phyloP scores from a whole-genome alignment of 441 rosid species.

The Mallotus repandus region DNA sequence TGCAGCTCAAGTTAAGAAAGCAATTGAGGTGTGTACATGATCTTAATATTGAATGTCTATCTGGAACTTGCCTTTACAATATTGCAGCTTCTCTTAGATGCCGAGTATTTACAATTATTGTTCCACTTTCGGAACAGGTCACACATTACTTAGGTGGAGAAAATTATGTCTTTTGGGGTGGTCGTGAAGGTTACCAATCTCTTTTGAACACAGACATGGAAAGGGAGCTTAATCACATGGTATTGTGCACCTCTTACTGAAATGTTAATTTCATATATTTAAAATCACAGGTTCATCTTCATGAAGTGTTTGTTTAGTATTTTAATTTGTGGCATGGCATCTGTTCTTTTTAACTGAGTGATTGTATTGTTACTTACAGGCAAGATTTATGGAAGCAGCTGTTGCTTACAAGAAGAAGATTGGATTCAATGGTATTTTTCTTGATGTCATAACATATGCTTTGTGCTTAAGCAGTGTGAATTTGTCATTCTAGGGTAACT shows the following conservation, averaged over 20 bases:
- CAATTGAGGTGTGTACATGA: conserved; percentile 62
- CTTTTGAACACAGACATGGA: conserved; percentile 97
- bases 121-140: conserved; percentile 39
- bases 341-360: conserved; percentile 3
- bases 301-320: neutral
- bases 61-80: neutral
- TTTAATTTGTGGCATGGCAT: neutral
- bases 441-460: conserved; percentile 6
- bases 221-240: conserved; percentile 90
- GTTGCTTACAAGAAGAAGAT: conserved; percentile 94
- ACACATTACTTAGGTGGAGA: conserved; percentile 96
- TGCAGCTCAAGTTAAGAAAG: conserved; percentile 98
- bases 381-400: conserved; percentile 83
- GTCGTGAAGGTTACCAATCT: conserved; percentile 96
- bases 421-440: conserved; percentile 77
- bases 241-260: conserved; percentile 21
- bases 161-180: conserved; percentile 99
- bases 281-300: neutral
- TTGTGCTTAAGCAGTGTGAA: conserved; percentile 6
- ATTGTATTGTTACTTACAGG: conserved; percentile 36
- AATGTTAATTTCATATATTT: neutral
- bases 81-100: neutral
- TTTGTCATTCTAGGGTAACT: neutral
- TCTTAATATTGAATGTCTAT: neutral
- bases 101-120: neutral